Conservation (phyloP, 2,329 filamentous ascomycete species). For the Lasiodiplodia citricola region DNA sequence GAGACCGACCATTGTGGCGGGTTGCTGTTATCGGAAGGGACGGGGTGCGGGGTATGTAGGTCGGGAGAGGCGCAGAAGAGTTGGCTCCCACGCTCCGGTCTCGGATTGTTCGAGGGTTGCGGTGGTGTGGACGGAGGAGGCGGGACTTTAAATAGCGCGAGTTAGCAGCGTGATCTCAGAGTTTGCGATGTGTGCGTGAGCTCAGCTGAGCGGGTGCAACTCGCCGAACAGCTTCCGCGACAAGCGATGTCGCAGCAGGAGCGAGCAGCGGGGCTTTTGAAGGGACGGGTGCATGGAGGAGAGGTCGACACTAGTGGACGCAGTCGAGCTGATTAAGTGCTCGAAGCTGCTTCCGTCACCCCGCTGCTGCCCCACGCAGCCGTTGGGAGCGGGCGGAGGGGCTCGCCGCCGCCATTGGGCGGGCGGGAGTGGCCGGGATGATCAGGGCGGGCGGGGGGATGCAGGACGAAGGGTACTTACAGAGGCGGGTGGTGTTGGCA, state of each 20-base stretch:
- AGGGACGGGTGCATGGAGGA: neutral
- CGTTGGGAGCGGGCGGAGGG: neutral
- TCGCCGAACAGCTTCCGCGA: conserved; percentile 21
- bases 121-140: neutral
- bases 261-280: neutral
- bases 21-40: conserved; percentile 14
- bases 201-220: conserved; percentile 24
- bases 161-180: neutral
- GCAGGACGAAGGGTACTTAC: conserved; percentile 8
- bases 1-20: conserved; percentile 65
- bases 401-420: conserved; percentile 8
- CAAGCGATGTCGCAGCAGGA: conserved; percentile 7
- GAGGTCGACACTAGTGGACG: neutral
- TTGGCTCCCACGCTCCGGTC: neutral
- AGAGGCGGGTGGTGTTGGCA: neutral
- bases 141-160: neutral
- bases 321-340: conserved; percentile 5
- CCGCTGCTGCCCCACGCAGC: conserved; percentile 14
- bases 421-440: conserved; percentile 5
- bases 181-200: conserved; percentile 23
- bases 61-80: neutral
- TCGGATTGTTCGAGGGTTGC: neutral
- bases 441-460: neutral
- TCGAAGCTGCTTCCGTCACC: conserved; percentile 22
- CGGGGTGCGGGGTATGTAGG: conserved; percentile 4